Percentiles rank a stretch among this genome's conserved stretches.
Conservation (phyloP, 306 rosid genomes). For the Hippophae gyantsensis region DNA sequence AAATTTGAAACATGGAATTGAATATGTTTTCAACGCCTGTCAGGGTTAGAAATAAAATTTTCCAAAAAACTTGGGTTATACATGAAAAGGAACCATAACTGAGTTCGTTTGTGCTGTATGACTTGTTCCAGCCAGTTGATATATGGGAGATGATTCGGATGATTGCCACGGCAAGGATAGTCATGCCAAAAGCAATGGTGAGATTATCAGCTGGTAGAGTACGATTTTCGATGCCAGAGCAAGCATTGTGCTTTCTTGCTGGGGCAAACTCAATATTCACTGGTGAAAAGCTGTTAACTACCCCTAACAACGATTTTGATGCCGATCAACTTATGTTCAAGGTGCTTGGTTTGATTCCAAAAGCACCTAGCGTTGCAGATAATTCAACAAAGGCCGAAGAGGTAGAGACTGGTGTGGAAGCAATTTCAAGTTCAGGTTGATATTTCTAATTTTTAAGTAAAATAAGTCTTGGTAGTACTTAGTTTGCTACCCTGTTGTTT, state of each 20-base stretch:
- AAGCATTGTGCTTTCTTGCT: constrained; percentile 85
- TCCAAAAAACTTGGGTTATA: too few species aligned
- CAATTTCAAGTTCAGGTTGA: constrained; percentile 26
- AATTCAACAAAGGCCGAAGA: constrained; percentile 10
- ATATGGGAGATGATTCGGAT: constrained; percentile 98
- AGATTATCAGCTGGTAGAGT: constrained; percentile 94
- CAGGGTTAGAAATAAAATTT: too few species aligned
- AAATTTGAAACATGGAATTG: too few species aligned
- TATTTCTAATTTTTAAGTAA: background rate
- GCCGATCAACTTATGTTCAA: constrained; percentile 70
- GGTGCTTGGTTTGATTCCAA: constrained; percentile 39
- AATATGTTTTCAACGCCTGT: too few species aligned
- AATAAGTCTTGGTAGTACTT: background rate
- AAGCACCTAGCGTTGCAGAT: constrained; percentile 34
- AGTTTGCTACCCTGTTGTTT: background rate
- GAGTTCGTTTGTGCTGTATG: constrained; percentile 4
- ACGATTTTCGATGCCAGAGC: constrained; percentile 88
- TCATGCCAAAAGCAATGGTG: constrained; percentile 94
- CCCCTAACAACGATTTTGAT: constrained; percentile 87
- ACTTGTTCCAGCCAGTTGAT: constrained; percentile 72
- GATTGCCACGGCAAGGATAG: constrained; percentile 83
- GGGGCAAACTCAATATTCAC: constrained; percentile 97
- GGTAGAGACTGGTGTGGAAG: constrained; percentile 29
- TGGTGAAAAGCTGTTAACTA: constrained; percentile 91
- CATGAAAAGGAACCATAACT: background rate